Conservation (phyloP, 1,284 basidiomycete species). For the Rhodofomes roseus region DNA sequence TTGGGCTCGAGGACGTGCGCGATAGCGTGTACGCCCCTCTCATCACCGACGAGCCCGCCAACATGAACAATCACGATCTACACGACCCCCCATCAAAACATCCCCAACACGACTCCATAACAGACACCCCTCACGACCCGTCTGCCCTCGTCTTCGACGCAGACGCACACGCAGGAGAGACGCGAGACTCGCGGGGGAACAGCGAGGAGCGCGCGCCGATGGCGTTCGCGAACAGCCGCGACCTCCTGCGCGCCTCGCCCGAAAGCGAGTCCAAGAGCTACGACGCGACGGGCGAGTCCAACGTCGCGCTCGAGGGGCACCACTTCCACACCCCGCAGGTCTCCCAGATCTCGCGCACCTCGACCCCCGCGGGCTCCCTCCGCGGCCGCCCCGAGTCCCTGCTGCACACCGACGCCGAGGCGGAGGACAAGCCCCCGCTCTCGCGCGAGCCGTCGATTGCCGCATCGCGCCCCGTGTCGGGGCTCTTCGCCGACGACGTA, state of each 20-base stretch:
- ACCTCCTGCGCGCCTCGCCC: conserved; percentile 13
- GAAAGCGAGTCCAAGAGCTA: conserved; percentile 32
- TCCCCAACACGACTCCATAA: not conserved
- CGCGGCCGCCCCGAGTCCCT: not conserved
- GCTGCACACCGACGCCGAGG: not conserved
- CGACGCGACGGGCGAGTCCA: conserved; percentile 36
- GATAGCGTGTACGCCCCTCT: conserved; percentile 2
- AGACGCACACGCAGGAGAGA: conserved; percentile 1
- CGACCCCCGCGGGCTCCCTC: not conserved
- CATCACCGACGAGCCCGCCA: not conserved
- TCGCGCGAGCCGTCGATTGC: not conserved
- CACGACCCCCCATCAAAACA: not conserved
- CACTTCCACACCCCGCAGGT: conserved; percentile 27
- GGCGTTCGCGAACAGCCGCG: conserved; percentile 14
- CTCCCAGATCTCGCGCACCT: not conserved
- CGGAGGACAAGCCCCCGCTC: conserved; percentile 2
- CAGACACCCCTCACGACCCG: not conserved
- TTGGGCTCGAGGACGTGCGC: conserved; percentile 70
- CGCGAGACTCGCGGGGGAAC: not conserved
- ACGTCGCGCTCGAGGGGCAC: conserved; percentile 34
- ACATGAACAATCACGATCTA: conserved; percentile 1
- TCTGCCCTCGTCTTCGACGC: conserved; percentile 15
- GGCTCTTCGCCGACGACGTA: not conserved
- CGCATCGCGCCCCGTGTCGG: not conserved
- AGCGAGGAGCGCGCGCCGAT: conserved; percentile 5